Evolutionary conservation across 2,329 filamentous ascomycete species (phyloP), one percentile per base, ranked within the genome.

Genomic region (Myrmaecium sp.): DNA sequence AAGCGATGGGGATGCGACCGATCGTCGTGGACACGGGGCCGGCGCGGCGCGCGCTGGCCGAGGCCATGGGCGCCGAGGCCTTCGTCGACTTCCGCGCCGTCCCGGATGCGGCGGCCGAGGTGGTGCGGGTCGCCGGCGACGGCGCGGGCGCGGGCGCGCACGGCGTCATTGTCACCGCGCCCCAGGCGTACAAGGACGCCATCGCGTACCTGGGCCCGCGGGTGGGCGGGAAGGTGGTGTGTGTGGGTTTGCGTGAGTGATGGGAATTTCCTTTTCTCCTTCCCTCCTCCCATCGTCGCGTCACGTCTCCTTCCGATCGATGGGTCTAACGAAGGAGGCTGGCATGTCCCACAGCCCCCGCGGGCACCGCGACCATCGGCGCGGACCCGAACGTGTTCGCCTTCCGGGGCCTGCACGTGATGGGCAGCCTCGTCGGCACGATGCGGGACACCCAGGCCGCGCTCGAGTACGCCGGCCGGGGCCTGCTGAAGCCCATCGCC

Each of bases 171-270:
- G 48, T 54, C 24, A 52, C 50, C 5, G 54, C 49, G 6, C 45
- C 49, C 2, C 44, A 48, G 12, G 50, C 51, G 5, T 57, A 57
- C 26, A 46, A 44, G n/a, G 47, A 49, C 21, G 51, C 58, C 0
- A 43, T 61, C n/a, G 41, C 43, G 3, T 60, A 49, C 33, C 39
- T 62, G 4, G 60, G 60, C 12, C 52, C 39, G 33, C 51, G 65
- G 4, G 44, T 64, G n/a, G 57, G 60, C 6, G 56, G 52, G 3
- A 56, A 54, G 21, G 54, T 68, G 14, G 64, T 68, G 58, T 67
- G 62, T 33, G 57, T 64, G 31, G 60, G 58, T 25, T 21, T 58
- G 32, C 52, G 30, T 30, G 12, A 30, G 30, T 8, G 8, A 8
- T 21, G 18, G n/a, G 8, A 8, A 21, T 13, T 23, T 13, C 14